Conservation (phyloP, 352 stramenopile genomes). For the Elongisporangium anandrum region DNA sequence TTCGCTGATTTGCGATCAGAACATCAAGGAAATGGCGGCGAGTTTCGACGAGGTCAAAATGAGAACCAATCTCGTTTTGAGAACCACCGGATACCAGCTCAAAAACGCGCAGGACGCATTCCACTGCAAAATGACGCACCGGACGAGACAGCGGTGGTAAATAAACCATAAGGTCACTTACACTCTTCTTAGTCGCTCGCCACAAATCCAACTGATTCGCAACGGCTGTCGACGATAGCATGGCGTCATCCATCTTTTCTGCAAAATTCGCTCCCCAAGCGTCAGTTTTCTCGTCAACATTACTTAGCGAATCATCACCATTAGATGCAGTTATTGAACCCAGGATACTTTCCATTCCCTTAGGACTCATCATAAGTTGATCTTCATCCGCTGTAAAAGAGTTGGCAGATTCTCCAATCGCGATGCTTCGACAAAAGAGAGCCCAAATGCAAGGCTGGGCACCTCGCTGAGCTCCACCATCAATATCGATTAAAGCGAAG, state of each 20-base stretch:
- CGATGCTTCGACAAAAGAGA: slow-evolving; percentile 74
- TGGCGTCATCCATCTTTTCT: slow-evolving; percentile 18
- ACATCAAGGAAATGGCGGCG: slow-evolving; percentile 43
- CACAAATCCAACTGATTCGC: slow-evolving; percentile 61
- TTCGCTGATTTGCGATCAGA: slow-evolving; percentile 4
- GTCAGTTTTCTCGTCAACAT: slow-evolving; percentile 11
- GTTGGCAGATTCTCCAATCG: slow-evolving; percentile 66
- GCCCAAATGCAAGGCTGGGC: slow-evolving; percentile 67
- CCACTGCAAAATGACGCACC: slow-evolving; percentile 72
- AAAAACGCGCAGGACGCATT: slow-evolving; percentile 75
- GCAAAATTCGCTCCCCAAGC: slow-evolving; percentile 5
- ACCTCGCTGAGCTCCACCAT: slow-evolving; percentile 35
- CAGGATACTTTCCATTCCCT: slow-evolving; percentile 28
- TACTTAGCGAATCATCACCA: slow-evolving; percentile 10
- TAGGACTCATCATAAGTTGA: slow-evolving; percentile 71
- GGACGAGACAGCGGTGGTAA: slow-evolving; percentile 69
- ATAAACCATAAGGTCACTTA: slow-evolving; percentile 50
- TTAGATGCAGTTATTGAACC: slow-evolving; percentile 5
- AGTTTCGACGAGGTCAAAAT: slow-evolving; percentile 68
- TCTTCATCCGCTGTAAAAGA: slow-evolving; percentile 25
- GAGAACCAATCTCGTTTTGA: slow-evolving; percentile 23
- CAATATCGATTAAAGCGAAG: slow-evolving; percentile 62
- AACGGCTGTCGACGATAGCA: slow-evolving; percentile 31
- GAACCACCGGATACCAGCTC: slow-evolving; percentile 36
- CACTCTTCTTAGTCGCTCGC: slow-evolving; percentile 62